These are phyloP conservation scores for Vanderwaltozyma polyspora DNA, from an alignment of 805 yeast species.

Conservation along the genomic window DNA sequence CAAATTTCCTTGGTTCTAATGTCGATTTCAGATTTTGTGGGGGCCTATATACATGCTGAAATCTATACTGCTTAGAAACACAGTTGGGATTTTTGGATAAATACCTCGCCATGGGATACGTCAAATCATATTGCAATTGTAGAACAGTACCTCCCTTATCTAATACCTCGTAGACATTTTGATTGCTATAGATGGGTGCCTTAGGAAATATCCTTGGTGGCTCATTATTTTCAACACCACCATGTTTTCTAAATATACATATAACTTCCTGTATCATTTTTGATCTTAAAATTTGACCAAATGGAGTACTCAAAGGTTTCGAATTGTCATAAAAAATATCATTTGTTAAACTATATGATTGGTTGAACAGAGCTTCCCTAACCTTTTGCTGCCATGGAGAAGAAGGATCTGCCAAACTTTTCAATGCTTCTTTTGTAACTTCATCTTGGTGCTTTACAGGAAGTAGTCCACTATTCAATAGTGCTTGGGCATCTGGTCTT, in stretches of 20 bases:
- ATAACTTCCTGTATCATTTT: conserved; percentile 51
- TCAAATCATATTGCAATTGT: conserved; percentile 81
- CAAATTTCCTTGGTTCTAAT: conserved; percentile 64
- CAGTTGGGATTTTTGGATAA: conserved; percentile 49
- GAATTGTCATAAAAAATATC: conserved; percentile 69
- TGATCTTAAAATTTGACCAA: conserved; percentile 46
- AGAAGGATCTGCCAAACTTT: conserved; percentile 76
- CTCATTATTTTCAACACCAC: conserved; percentile 67
- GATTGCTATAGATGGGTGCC: conserved; percentile 56
- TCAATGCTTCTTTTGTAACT: conserved; percentile 76
- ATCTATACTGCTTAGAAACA: conserved; percentile 49
- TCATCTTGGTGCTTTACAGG: conserved; percentile 89
- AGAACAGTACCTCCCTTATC: conserved; percentile 82
- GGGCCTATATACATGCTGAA: conserved; percentile 75
- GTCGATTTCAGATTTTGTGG: conserved; percentile 39
- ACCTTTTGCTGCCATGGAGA: conserved; percentile 94
- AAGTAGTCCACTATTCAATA: conserved; percentile 69
- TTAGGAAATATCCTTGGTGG: conserved; percentile 71
- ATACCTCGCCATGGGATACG: conserved; percentile 79
- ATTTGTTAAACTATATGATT: conserved; percentile 73
- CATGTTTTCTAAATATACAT: conserved; percentile 64
- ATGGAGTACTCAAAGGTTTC: conserved; percentile 21
- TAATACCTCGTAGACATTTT: conserved; percentile 64
- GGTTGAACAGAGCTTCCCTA: conserved; percentile 72
- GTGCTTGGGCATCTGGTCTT: conserved; percentile 69